Percentiles rank a stretch among this genome's conserved stretches.
phyloP scores from a whole-genome alignment of 2,329 filamentous ascomycete genomes.

The Ophiocordyceps camponoti-floridani region DNA sequence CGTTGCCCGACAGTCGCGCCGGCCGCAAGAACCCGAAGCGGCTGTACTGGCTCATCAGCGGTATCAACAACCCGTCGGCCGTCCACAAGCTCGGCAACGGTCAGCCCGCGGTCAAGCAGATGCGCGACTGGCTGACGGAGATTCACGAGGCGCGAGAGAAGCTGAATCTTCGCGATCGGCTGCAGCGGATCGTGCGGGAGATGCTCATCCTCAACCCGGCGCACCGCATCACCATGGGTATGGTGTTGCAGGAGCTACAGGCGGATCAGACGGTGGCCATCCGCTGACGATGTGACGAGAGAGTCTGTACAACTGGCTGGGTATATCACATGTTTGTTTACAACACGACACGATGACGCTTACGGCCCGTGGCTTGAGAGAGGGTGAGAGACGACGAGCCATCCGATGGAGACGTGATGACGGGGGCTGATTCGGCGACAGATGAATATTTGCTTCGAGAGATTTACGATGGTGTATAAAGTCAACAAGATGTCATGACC shows the following conservation, averaged over 20 bases:
- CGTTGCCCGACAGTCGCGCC: constrained; percentile 33
- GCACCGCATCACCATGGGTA: constrained; percentile 36
- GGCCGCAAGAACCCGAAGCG: constrained; percentile 27
- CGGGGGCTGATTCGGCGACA: background rate
- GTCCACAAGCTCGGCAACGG: constrained; percentile 17
- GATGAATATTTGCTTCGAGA: background rate
- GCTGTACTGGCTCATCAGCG: constrained; percentile 40
- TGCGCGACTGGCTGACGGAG: constrained; percentile 38
- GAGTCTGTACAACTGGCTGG: background rate
- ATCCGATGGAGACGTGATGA: no score
- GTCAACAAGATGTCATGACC: no score
- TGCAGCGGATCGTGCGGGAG: constrained; percentile 32
- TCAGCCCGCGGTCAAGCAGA: constrained; percentile 26
- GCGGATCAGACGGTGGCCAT: constrained; percentile 7
- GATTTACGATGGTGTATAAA: no score
- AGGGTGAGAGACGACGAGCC: background rate
- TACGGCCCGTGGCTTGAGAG: background rate
- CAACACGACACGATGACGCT: no score
- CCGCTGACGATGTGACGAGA: background rate
- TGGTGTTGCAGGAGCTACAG: constrained; percentile 26
- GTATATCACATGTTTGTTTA: background rate
- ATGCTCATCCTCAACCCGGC: constrained; percentile 34
- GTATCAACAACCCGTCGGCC: constrained; percentile 25
- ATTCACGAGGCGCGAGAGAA: constrained; percentile 27
- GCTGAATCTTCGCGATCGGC: constrained; percentile 25